These are phyloP conservation scores for Phytophthora sansomeana DNA, from an alignment of 352 stramenopile genomes.

Conservation along the genomic window DNA sequence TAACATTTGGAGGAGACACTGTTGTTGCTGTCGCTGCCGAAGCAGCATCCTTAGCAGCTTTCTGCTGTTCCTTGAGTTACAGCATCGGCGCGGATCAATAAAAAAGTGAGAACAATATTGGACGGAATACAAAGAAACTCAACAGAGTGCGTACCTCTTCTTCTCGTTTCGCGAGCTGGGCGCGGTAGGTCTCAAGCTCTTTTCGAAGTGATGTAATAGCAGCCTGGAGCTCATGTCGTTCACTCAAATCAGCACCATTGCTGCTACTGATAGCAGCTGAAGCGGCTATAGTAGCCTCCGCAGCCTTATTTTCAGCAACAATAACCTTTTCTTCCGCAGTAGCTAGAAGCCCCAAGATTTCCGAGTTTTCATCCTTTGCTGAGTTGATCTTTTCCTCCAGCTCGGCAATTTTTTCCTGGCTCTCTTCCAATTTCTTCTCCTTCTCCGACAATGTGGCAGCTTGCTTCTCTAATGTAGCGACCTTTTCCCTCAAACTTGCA, in stretches of 20 bases:
- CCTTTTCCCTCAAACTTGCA: slow-evolving; percentile 26
- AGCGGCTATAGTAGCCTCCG: slow-evolving; percentile 29
- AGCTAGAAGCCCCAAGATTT: slow-evolving; percentile 37
- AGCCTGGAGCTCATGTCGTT: slow-evolving; percentile 27
- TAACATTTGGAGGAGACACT: slow-evolving; percentile 5
- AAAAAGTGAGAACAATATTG: slow-evolving; percentile 14
- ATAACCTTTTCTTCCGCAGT: slow-evolving; percentile 35
- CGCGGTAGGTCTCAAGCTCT: slow-evolving; percentile 30
- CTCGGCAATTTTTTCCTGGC: slow-evolving; percentile 25
- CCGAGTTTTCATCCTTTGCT: slow-evolving; percentile 39
- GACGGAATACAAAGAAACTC: not conserved
- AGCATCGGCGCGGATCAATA: slow-evolving; percentile 4
- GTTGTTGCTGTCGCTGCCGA: slow-evolving; percentile 3
- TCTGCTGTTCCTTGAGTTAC: slow-evolving; percentile 30
- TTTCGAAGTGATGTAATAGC: slow-evolving; percentile 31
- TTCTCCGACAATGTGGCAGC: slow-evolving; percentile 15
- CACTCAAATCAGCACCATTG: slow-evolving; percentile 12
- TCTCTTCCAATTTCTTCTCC: slow-evolving; percentile 20
- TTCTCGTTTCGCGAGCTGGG: slow-evolving; percentile 21
- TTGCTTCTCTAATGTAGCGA: slow-evolving; percentile 20
- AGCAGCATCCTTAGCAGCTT: slow-evolving; percentile 5
- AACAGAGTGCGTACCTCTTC: slow-evolving; percentile 23
- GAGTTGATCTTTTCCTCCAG: slow-evolving; percentile 31
- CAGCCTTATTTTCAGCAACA: slow-evolving; percentile 40
- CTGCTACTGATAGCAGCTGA: slow-evolving; percentile 18